These are phyloP conservation scores for Fusarium sulawesiense DNA, from an alignment of 2,329 filamentous ascomycete species.

Conservation along the genomic window DNA sequence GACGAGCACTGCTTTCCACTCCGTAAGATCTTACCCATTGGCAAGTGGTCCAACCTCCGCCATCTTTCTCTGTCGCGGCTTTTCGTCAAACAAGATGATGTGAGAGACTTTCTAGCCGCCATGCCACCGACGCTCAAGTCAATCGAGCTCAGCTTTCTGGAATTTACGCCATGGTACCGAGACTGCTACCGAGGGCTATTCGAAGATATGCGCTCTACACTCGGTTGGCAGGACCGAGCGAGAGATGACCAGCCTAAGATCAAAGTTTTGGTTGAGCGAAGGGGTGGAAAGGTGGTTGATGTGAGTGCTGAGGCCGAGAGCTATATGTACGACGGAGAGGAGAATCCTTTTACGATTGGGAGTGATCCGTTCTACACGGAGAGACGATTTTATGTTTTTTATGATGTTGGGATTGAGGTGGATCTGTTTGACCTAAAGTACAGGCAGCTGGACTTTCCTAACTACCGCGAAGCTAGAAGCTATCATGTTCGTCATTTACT, in stretches of 20 bases:
- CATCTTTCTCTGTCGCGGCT: not conserved
- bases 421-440: not conserved
- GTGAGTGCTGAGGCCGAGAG: not conserved
- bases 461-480: not conserved
- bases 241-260: not conserved
- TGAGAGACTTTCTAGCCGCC: not conserved
- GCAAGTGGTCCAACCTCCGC: conserved; percentile 44
- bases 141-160: conserved; percentile 50
- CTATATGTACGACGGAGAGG: not conserved
- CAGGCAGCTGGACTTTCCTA: not conserved
- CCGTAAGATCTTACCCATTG: conserved; percentile 46
- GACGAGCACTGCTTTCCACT: conserved; percentile 33
- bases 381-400: not conserved
- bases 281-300: not conserved
- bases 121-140: conserved; percentile 47
- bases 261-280: not conserved
- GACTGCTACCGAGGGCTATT: conserved; percentile 11
- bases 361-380: not conserved
- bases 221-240: conserved; percentile 12
- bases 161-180: conserved; percentile 33
- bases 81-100: not conserved
- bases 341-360: not conserved
- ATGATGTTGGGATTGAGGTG: not conserved
- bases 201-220: not conserved
- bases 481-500: not conserved